These are phyloP conservation scores for Xylariaceae sp. DNA, from an alignment of 2,329 filamentous ascomycete genomes.

Conservation along the genomic window DNA sequence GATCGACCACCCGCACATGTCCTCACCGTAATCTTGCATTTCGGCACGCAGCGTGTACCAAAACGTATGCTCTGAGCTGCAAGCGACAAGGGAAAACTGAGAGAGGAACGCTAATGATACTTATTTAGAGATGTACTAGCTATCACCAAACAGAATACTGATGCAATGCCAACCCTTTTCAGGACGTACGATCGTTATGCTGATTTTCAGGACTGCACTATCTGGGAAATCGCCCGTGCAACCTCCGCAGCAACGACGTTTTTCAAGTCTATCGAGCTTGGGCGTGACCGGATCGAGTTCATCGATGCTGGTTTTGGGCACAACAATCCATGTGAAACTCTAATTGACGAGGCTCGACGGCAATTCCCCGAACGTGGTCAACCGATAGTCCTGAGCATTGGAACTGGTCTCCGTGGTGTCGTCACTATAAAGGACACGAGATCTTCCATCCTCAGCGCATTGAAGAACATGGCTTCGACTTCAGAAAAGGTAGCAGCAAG, in stretches of 20 bases:
- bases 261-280: constrained; percentile 26
- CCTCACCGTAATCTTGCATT: constrained; percentile 18
- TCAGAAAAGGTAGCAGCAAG: constrained; percentile 15
- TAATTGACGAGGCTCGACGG: constrained; percentile 23
- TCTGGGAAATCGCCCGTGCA: constrained; percentile 27
- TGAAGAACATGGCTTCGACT: too few relatives aligned
- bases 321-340: constrained; percentile 28
- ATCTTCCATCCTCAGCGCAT: too few relatives aligned
- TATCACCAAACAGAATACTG: constrained; percentile 22
- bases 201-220: constrained; percentile 16
- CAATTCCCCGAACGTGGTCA: constrained; percentile 14
- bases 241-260: constrained; percentile 26
- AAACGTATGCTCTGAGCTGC: constrained; percentile 22
- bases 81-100: constrained; percentile 3
- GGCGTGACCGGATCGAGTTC: constrained; percentile 22
- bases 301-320: constrained; percentile 28
- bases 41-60: constrained; percentile 17
- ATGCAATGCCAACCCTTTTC: constrained; percentile 22
- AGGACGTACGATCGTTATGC: constrained; percentile 22
- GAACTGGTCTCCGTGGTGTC: too few relatives aligned
- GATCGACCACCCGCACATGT: constrained; percentile 11
- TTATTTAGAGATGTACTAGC: too few relatives aligned
- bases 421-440: too few relatives aligned
- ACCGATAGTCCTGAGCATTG: too few relatives aligned
- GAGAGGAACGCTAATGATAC: too few relatives aligned